Evolutionary conservation across 306 rosid genomes (phyloP).

Genomic region (Fragaria vesca): DNA sequence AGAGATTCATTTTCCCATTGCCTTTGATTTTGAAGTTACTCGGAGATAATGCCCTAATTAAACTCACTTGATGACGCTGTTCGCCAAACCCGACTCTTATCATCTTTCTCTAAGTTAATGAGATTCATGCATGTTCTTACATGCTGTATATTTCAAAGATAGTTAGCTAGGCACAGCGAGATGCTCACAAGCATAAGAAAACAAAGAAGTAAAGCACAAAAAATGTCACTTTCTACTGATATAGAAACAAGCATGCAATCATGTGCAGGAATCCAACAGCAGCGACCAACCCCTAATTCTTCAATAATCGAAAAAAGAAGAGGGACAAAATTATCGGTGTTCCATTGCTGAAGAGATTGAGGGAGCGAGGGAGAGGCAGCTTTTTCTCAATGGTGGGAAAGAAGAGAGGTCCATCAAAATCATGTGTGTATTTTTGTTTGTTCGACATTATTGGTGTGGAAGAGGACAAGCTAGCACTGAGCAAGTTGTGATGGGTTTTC

Average conservation of each 20-base stretch:
- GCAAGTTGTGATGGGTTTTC: constrained; percentile 35
- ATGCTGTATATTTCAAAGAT: neutral
- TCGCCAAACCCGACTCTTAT: neutral
- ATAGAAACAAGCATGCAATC: constrained; percentile 36
- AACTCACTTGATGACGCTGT: neutral
- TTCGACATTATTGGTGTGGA: constrained; percentile 39
- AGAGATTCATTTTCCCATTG: neutral
- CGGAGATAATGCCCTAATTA: neutral
- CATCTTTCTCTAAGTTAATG: neutral
- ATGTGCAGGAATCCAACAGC: constrained; percentile 30
- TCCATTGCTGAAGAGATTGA: constrained; percentile 15
- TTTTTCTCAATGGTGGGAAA: constrained; percentile 42
- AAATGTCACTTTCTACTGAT: constrained; percentile 16
- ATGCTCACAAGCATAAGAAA: constrained; percentile 19
- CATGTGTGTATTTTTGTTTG: constrained; percentile 24
- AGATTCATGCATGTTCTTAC: neutral
- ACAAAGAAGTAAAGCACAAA: constrained; percentile 21
- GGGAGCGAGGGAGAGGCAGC: neutral
- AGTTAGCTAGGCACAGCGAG: neutral
- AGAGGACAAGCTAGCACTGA: constrained; percentile 30
- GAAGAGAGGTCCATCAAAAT: constrained; percentile 37
- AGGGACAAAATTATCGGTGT: constrained; percentile 33
- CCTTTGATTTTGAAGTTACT: neutral
- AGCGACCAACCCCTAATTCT: constrained; percentile 28
- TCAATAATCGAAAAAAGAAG: constrained; percentile 32